These are phyloP conservation scores for Plectosphaerella plurivora DNA, from an alignment of 2,329 filamentous ascomycete species.

Conservation along the genomic window DNA sequence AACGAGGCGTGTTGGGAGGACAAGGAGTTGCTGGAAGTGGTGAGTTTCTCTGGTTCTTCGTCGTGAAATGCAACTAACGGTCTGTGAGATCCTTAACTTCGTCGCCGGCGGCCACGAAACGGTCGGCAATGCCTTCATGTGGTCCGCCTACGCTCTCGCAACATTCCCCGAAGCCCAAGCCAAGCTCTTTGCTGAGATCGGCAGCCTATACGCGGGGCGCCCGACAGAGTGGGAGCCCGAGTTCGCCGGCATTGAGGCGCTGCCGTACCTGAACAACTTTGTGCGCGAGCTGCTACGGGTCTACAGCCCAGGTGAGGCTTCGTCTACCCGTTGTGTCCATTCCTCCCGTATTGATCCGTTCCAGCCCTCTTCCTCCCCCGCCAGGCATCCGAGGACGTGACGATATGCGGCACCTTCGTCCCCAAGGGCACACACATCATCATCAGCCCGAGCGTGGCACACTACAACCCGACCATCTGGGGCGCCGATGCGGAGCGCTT, in stretches of 20 bases:
- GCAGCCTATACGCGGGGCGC: constrained; percentile 25
- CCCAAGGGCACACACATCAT: constrained; percentile 22
- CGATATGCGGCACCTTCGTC: constrained; percentile 18
- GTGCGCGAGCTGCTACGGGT: constrained; percentile 31
- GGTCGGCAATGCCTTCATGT: constrained; percentile 11
- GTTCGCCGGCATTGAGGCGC: constrained; percentile 36
- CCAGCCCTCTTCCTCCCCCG: constrained; percentile 17
- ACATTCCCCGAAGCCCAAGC: constrained; percentile 5
- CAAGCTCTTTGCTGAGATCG: constrained; percentile 6
- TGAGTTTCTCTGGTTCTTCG: constrained; percentile 6
- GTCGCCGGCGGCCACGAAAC: constrained; percentile 14
- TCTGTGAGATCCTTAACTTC: constrained; percentile 18
- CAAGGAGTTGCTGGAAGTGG: constrained; percentile 18
- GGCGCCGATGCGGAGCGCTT: constrained; percentile 19
- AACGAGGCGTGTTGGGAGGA: constrained; percentile 13
- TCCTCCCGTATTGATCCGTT: background rate
- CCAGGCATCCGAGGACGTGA: constrained; percentile 18
- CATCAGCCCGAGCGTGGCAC: constrained; percentile 17
- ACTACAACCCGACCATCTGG: constrained; percentile 21
- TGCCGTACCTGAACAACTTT: constrained; percentile 37
- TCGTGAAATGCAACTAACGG: constrained; percentile 10
- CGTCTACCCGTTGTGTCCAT: background rate
- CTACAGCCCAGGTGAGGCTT: constrained; percentile 26
- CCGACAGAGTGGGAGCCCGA: constrained; percentile 22
- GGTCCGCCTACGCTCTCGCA: constrained; percentile 7